These are phyloP conservation scores for Prunus yedoensis DNA, from an alignment of 331 rosid genomes.

Conservation along the genomic window DNA sequence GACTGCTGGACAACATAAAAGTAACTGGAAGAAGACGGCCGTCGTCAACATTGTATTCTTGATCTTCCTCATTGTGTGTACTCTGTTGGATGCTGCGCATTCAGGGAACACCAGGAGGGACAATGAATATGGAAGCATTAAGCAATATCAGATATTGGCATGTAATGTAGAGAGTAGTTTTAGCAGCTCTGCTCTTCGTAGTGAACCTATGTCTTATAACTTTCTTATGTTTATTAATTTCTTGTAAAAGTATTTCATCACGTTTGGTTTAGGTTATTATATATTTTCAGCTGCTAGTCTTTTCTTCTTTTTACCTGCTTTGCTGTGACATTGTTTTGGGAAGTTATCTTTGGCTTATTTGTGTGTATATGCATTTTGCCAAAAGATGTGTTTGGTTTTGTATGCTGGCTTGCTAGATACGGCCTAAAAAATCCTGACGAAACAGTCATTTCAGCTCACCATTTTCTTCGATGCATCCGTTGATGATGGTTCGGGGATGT, in stretches of 20 bases:
- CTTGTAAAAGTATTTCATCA: constrained; percentile 4
- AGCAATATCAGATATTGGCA: constrained; percentile 6
- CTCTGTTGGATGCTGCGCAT: constrained; percentile 84
- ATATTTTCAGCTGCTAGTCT: not conserved
- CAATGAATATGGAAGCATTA: constrained; percentile 46
- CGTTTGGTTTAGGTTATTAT: not conserved
- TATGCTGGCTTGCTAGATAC: too few species aligned
- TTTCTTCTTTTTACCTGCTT: too few species aligned
- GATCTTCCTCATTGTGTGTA: constrained; percentile 67
- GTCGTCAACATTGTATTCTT: constrained; percentile 70
- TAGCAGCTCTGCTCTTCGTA: constrained; percentile 17
- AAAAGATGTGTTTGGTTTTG: too few species aligned
- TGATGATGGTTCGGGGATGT: too few species aligned
- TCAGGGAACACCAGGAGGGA: constrained; percentile 79
- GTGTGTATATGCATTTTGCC: too few species aligned
- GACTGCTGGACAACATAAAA: constrained; percentile 72
- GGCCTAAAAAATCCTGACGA: too few species aligned
- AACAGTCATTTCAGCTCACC: too few species aligned
- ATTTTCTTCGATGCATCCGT: too few species aligned
- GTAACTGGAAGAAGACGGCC: constrained; percentile 79
- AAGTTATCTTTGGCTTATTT: too few species aligned
- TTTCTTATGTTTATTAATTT: not conserved
- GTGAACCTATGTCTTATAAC: constrained; percentile 1
- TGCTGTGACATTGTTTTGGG: too few species aligned
- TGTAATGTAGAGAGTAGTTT: constrained; percentile 30